Conservation (phyloP, 768 basidiomycete genomes). For the Tulasnella sp. region DNA sequence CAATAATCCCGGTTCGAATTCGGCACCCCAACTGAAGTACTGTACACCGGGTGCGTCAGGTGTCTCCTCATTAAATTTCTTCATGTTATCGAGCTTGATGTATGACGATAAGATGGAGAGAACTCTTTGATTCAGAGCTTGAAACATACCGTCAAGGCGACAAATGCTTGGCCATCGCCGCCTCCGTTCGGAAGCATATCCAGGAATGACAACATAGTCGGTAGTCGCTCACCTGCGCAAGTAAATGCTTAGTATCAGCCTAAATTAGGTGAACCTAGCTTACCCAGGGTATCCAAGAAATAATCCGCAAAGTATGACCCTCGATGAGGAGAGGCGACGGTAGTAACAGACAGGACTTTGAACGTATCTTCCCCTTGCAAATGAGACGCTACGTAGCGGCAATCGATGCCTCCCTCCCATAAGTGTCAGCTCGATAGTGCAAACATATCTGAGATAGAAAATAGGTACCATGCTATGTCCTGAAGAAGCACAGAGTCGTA, state of each 20-base stretch:
- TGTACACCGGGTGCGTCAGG: slow-evolving; percentile 72
- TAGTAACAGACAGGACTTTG: slow-evolving; percentile 80
- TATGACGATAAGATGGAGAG: not conserved
- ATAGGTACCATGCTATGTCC: slow-evolving; percentile 71
- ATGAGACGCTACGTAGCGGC: slow-evolving; percentile 81
- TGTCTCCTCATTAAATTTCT: slow-evolving; percentile 79
- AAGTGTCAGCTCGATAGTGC: slow-evolving; percentile 21
- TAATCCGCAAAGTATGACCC: slow-evolving; percentile 93
- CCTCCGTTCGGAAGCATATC: slow-evolving; percentile 86
- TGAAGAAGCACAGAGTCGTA: slow-evolving; percentile 30
- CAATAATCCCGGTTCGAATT: slow-evolving; percentile 80
- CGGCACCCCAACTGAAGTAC: slow-evolving; percentile 96
- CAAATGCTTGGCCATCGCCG: slow-evolving; percentile 92
- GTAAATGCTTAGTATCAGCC: slow-evolving; percentile 39
- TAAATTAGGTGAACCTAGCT: slow-evolving; percentile 36
- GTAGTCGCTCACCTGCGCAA: slow-evolving; percentile 41
- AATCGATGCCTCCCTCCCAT: slow-evolving; percentile 85
- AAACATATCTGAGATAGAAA: not conserved
- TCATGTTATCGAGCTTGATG: slow-evolving; percentile 63
- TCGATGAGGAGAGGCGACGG: slow-evolving; percentile 91
- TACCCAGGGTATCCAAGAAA: slow-evolving; percentile 72
- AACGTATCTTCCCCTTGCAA: slow-evolving; percentile 68
- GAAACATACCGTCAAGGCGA: slow-evolving; percentile 58
- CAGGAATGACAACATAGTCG: slow-evolving; percentile 47
- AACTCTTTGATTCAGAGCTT: slow-evolving; percentile 7